Base-by-base conservation (phyloP, 805 yeast species). In the Saccharomycopsis javanensis region DNA sequence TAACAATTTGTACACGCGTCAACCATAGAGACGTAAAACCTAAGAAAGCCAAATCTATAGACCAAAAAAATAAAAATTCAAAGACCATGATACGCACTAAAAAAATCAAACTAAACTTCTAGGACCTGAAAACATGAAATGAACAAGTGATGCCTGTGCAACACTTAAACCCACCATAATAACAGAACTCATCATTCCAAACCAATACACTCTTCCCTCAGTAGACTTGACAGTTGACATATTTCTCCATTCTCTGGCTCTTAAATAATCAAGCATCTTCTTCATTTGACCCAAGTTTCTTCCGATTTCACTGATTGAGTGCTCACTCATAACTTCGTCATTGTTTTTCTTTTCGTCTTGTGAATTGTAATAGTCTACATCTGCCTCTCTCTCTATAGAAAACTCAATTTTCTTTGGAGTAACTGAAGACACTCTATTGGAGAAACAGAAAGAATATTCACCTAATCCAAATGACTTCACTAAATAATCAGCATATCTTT, bases 181-280 rank as follows among this genome's bases (percentile, higher is more conserved):
- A 46, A 80, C 68, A 62, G 88, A 86, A 68, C 85, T 90, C 58
- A 81, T 71, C 55, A 87, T 72, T 51, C 91, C 82, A 66, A 87
- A 80, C 79, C 85, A 88, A 67, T 86, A 84, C 59, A 88, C 79
- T 68, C 96, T 82, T 18, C 83, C 74, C 66, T 85, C 88, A 33
- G 96, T 88, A 54, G 88, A 81, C 69, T 77, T 77, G 61, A 88
- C 96, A 48, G 96, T 88, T 54, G 92, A 86, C 80, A 90, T 94
- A 74, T 94, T 94, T 77, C 99, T 84, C 81, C 88, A 86, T 76
- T 91, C 96, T 76, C 99, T 86, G 16, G 97, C 90, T 76, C 90
- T 89, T 74, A 92, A 83, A 71, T 94, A 89, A 67, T 86, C 88
- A 71, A 92, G 74, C 72, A 81, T 73, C 67, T 78, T 79, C 63